Conservation (phyloP, 2,329 filamentous ascomycete genomes). For the Botrytis elliptica region DNA sequence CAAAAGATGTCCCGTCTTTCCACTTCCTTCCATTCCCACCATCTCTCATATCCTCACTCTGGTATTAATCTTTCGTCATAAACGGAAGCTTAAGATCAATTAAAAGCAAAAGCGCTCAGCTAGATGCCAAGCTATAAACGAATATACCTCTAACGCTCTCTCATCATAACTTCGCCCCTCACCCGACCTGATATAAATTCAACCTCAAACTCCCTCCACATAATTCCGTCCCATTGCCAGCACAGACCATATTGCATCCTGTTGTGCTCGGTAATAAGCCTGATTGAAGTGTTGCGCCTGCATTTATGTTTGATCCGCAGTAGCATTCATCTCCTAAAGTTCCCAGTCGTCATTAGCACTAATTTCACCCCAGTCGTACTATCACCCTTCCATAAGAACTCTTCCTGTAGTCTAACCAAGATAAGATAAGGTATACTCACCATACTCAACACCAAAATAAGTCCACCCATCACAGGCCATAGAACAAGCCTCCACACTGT, state of each 20-base stretch:
- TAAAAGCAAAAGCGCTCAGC: not conserved
- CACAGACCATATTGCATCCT: not conserved
- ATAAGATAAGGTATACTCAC: conserved; percentile 12
- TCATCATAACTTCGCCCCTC: not conserved
- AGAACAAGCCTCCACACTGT: conserved; percentile 35
- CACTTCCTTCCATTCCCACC: not conserved
- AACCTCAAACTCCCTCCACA: conserved; percentile 12
- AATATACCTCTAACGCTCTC: not conserved
- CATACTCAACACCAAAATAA: conserved; percentile 43
- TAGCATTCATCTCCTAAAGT: not conserved
- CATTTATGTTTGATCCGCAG: not conserved
- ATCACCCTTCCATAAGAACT: not conserved
- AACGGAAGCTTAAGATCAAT: not conserved
- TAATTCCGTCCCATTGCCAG: not conserved
- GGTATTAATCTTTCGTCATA: not conserved
- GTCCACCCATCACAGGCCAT: conserved; percentile 35
- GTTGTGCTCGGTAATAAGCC: not conserved
- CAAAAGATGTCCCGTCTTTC: not conserved
- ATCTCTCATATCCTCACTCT: not conserved
- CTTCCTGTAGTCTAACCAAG: not conserved
- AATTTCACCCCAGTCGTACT: not conserved
- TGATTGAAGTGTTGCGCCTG: not conserved
- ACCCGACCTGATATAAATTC: conserved; percentile 1
- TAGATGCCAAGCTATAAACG: accelerated
- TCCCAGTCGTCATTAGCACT: not conserved